Evolutionary conservation across 495 filamentous ascomycete genomes (phyloP), one percentile per base, ranked within the genome.

Genomic region (Amniculicola lignicola): DNA sequence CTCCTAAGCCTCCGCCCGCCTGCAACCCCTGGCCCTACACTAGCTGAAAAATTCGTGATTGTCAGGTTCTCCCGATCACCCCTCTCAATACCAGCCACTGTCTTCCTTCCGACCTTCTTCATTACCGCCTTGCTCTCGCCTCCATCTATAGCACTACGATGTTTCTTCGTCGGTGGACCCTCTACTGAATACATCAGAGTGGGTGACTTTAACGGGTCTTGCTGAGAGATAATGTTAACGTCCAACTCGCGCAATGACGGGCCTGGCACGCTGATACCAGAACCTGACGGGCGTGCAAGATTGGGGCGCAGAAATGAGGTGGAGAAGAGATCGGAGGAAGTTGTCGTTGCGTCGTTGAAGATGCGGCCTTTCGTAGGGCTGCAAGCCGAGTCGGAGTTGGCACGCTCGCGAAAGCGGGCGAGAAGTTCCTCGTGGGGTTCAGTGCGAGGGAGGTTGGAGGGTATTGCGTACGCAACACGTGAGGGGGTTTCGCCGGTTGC

Each of bases 401-500:
- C 19, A 14, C 51, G 45, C 43, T 67, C 69, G 41, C 74, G 39
- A 75, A 86, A 65, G 42, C 79, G 77, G 12, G 80, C 77, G 41
- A 89, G 74, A 36, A 94, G 68, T 15, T 71, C 72, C 0, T 88
- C 87, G 63, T 90, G 87, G 0, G 80, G 58, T 52, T 82, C 81
- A 0, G 93, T 97, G 3, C 81, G 81, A 1, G 93, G 93, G 3
- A 98, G 76, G 1, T 73, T 71, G 0, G 81, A 84, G 1, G 87
- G 86, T 65, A 88, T 95, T 4, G 82, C 72, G 65, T 96, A 98
- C 28, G 76, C 71, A 9, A 74, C 74, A 68, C 90, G 91, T 60
- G 85, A 78, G 0, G 93, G 93, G 0, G 93, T 95, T n/a, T 80
- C 76, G 28, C 92, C 93, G 0, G 93, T 97, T 0, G 86, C 80